Conservation (phyloP, 2,329 filamentous ascomycete genomes). For the Claviceps citrina region DNA sequence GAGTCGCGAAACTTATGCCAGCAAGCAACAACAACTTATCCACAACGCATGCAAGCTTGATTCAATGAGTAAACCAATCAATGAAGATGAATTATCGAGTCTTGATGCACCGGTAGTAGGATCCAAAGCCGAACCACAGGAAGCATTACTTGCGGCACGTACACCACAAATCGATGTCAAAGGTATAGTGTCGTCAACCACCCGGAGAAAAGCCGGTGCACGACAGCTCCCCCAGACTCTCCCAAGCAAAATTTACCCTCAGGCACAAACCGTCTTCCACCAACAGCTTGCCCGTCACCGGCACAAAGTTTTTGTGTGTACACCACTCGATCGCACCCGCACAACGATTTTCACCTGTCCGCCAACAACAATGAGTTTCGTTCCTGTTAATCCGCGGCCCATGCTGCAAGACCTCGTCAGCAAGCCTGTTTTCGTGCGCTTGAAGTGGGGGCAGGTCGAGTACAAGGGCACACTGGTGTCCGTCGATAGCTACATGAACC, state of each 20-base stretch:
- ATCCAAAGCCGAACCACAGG: neutral
- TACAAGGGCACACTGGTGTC: slow-evolving; percentile 89
- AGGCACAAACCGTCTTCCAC: neutral
- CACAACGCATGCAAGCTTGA: too few relatives aligned
- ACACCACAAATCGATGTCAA: neutral
- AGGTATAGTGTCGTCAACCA: slow-evolving; percentile 1
- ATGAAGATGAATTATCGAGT: neutral
- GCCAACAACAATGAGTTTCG: slow-evolving; percentile 39
- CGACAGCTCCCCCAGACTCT: neutral
- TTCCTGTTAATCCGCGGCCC: slow-evolving; percentile 90
- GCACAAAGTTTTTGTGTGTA: neutral
- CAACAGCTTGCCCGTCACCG: neutral
- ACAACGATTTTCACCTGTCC: neutral
- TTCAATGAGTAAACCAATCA: too few relatives aligned
- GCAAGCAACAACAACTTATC: too few relatives aligned
- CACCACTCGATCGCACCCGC: neutral
- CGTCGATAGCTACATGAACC: slow-evolving; percentile 98
- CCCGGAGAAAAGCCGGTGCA: slow-evolving; percentile 5
- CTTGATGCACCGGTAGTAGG: neutral
- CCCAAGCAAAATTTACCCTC: slow-evolving; percentile 1
- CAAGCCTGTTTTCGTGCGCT: slow-evolving; percentile 75
- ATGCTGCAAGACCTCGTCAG: slow-evolving; percentile 90
- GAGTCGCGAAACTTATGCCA: too few relatives aligned
- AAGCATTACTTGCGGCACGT: neutral
- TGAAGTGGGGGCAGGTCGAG: slow-evolving; percentile 97